These are phyloP conservation scores for Russula earlei DNA, from an alignment of 768 basidiomycete genomes.

Conservation along the genomic window DNA sequence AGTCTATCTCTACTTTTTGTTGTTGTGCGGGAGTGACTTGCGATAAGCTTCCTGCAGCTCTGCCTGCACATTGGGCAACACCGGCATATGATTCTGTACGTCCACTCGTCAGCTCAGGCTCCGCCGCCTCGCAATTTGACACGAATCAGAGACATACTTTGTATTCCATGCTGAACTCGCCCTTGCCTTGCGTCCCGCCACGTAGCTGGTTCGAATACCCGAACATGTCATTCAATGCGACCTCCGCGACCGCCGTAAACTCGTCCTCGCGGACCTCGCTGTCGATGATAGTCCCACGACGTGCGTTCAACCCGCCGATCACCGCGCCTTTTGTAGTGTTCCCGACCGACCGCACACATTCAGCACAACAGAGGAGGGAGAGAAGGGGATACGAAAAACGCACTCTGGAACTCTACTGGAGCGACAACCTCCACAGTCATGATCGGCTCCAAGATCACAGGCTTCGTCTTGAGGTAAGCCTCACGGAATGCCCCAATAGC, in stretches of 20 bases:
- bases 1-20: conserved; percentile 52
- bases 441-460: conserved; percentile 64
- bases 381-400: conserved; percentile 20
- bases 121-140: too few relatives aligned
- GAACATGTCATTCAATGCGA: conserved; percentile 97
- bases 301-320: conserved; percentile 87
- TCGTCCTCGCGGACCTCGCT: conserved; percentile 97
- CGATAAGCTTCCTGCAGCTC: conserved; percentile 83
- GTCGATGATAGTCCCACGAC: conserved; percentile 89
- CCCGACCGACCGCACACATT: not conserved
- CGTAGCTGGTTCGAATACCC: conserved; percentile 90
- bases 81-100: conserved; percentile 63
- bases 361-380: conserved; percentile 1
- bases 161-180: conserved; percentile 75
- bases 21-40: conserved; percentile 60
- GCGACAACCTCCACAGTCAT: conserved; percentile 85
- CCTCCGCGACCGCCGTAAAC: conserved; percentile 85
- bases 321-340: conserved; percentile 66
- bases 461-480: conserved; percentile 59
- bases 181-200: conserved; percentile 95
- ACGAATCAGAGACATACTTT: conserved; percentile 39
- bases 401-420: conserved; percentile 30
- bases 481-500: conserved; percentile 93
- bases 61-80: conserved; percentile 76
- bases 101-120: too few relatives aligned